Conservation (phyloP, 2,329 filamentous ascomycete species). For the Stachybotrys chartarum region DNA sequence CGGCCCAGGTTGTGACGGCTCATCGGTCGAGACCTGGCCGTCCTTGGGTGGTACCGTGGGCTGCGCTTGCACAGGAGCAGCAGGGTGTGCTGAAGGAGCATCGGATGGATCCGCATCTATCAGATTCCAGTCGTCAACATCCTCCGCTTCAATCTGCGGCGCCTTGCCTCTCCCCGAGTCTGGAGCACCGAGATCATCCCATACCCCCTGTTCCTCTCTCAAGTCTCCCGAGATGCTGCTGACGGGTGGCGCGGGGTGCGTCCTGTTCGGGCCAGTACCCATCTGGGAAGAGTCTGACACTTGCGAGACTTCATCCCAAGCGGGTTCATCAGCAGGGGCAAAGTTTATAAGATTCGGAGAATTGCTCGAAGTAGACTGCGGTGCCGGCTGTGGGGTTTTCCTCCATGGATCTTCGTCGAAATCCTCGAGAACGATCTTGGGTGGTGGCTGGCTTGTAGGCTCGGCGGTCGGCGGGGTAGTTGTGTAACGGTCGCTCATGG, state of each 20-base stretch:
- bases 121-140: conserved; percentile 43
- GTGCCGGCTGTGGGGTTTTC: conserved; percentile 20
- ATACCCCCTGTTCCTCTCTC: conserved; percentile 37
- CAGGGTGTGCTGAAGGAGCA: background rate
- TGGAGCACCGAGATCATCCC: conserved; percentile 37
- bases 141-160: conserved; percentile 8
- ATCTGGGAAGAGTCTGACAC: background rate
- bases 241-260: conserved; percentile 7
- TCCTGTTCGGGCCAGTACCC: conserved; percentile 2
- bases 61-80: background rate
- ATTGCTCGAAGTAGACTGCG: conserved; percentile 10
- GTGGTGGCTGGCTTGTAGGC: background rate
- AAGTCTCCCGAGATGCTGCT: conserved; percentile 24
- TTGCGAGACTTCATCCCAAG: conserved; percentile 30
- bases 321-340: conserved; percentile 29
- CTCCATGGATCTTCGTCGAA: conserved; percentile 20
- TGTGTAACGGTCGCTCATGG: conserved; percentile 28
- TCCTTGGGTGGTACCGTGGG: background rate
- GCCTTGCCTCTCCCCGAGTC: conserved; percentile 31
- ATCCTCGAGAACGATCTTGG: conserved; percentile 11
- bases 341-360: conserved; percentile 28
- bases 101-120: conserved; percentile 34
- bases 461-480: conserved; percentile 2
- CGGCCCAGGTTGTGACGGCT: no score
- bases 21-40: background rate